Evolutionary conservation across 1,139 yeast genomes (phyloP), one percentile per base, ranked within the genome.

Genomic region (Lodderomyces elongisporus): DNA sequence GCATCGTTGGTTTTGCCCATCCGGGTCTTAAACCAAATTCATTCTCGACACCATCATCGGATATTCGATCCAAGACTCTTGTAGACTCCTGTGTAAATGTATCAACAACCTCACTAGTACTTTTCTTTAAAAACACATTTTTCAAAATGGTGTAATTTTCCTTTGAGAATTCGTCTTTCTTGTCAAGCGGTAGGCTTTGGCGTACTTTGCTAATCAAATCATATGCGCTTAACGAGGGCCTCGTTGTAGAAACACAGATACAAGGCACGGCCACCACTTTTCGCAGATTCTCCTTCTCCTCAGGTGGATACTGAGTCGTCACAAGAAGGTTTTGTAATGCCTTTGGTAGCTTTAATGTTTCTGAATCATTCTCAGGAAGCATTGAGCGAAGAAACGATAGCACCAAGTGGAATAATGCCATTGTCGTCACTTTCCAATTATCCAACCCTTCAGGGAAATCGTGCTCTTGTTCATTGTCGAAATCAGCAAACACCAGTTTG

Each of bases 331-430:
- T 68, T 46, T 79, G 85, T 38, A 84, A 61, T 1, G 82, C 62
- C 44, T 74, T 75, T 21, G 91, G 91, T 27, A 83, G 52, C 43
- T 71, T 75, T 17, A 74, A 56, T 20, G 81, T 58, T 34, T 74
- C 75, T 36, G 70, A 69, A 38, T 77, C 71, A 38, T 70, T 77
- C 28, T 76, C 77, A 0, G 89, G 89, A 10, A 83, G 67, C 80
- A 85, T 80, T 14, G 95, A 79, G 42, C 94, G 70, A 38, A 88
- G 59, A 48, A 87, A 88, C 2, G 96, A 75, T 21, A 85, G 58
- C 22, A 87, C 66, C 28, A 88, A 56, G 54, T 88, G 96, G 49
- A 85, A 84, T 57, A 85, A 74, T 0, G 96, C 96, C 49, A 84
- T 88, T 5, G 94, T 80, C 2, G 89, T 85, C 2, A 83, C 77